Conservation (phyloP, 176 grass and related monocot genomes). For the Guadua angustifolia region DNA sequence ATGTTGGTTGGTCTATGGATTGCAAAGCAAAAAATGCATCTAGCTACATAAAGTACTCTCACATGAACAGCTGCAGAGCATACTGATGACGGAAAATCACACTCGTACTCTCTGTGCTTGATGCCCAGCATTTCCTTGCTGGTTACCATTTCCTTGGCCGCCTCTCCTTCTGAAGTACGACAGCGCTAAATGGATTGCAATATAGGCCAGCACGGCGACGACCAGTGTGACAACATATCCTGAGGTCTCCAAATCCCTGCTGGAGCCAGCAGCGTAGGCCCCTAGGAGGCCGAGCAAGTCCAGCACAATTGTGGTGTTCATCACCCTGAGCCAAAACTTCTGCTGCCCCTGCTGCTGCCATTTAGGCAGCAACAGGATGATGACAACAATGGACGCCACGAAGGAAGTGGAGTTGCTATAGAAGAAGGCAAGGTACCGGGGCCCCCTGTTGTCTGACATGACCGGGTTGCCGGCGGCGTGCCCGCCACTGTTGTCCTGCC, state of each 20-base stretch:
- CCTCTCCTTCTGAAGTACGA: neutral
- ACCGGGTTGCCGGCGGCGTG: neutral
- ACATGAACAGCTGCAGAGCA: neutral
- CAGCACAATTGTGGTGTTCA: constrained; percentile 14
- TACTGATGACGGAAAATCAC: neutral
- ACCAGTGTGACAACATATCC: neutral
- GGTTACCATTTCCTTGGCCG: neutral
- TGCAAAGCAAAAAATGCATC: neutral
- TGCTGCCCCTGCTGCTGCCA: too few relatives aligned
- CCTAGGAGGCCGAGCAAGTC: constrained; percentile 42
- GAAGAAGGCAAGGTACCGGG: constrained; percentile 19
- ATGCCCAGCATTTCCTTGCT: neutral
- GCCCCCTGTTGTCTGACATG: neutral
- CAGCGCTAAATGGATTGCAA: constrained; percentile 1
- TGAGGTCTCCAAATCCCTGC: constrained; percentile 25
- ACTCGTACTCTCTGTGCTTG: neutral
- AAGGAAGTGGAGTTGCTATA: constrained; percentile 35
- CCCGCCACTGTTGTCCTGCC: neutral
- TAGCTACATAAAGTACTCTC: neutral
- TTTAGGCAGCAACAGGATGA: neutral
- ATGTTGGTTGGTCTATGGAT: neutral
- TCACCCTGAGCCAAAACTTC: neutral
- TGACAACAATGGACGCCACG: constrained; percentile 14
- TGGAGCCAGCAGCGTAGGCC: constrained; percentile 30
- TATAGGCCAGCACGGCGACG: neutral